Percentiles rank a stretch among this genome's conserved stretches.
Conservation (phyloP, 257 asterid species). For the Rehmannia glutinosa region DNA sequence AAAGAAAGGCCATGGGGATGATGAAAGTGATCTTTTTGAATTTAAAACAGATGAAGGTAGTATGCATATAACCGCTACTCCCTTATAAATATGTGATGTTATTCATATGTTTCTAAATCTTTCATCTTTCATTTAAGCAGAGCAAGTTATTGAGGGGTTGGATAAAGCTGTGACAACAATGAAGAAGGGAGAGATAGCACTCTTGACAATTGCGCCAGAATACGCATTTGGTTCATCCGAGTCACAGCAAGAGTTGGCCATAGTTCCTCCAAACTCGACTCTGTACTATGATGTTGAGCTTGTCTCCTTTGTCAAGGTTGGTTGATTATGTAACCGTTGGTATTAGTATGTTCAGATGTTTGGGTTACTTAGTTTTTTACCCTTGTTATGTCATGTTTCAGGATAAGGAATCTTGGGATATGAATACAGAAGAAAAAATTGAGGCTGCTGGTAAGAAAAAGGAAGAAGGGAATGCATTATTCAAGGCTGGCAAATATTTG, state of each 20-base stretch:
- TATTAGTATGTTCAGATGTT: background rate
- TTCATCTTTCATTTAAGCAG: conserved; percentile 20
- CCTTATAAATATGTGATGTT: background rate
- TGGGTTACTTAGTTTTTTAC: no score
- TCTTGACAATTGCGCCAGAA: conserved; percentile 46
- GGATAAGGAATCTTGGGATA: conserved; percentile 83
- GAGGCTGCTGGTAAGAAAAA: conserved; percentile 70
- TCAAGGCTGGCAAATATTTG: conserved; percentile 55
- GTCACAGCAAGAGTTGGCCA: conserved; percentile 42
- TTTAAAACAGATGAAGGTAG: conserved; percentile 77
- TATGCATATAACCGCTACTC: background rate
- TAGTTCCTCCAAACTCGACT: conserved; percentile 51
- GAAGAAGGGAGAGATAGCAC: conserved; percentile 62
- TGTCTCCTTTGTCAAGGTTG: conserved; percentile 51
- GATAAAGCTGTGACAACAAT: conserved; percentile 50
- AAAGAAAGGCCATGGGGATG: conserved; percentile 43
- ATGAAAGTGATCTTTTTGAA: conserved; percentile 58
- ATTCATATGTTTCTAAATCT: background rate
- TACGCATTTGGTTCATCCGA: conserved; percentile 53
- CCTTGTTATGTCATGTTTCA: background rate
- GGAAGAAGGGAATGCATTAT: conserved; percentile 64
- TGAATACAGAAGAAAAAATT: conserved; percentile 55
- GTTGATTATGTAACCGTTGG: background rate
- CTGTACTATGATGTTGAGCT: conserved; percentile 51
- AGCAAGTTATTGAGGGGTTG: conserved; percentile 53